A percentile compares a stretch with the other conserved stretches of the same genome.
These are phyloP conservation scores for Metarhizium album DNA, from an alignment of 2,329 filamentous ascomycete species.

Conservation along the genomic window DNA sequence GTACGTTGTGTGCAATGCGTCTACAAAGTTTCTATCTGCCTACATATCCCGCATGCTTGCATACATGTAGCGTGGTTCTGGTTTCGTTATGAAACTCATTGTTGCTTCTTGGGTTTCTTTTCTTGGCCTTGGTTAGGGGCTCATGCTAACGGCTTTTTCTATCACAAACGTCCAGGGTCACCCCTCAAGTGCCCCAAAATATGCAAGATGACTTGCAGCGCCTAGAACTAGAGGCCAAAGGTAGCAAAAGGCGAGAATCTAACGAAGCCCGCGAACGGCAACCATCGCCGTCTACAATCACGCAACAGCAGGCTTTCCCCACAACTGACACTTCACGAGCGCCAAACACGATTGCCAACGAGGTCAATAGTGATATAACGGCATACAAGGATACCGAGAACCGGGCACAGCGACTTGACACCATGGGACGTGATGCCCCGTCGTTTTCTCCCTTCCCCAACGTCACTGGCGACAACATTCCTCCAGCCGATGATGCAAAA, in stretches of 20 bases:
- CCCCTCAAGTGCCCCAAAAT: slow-evolving; percentile 90
- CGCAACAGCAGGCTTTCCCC: slow-evolving; percentile 12
- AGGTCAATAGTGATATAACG: slow-evolving; percentile 25
- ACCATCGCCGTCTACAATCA: slow-evolving; percentile 32
- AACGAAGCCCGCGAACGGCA: slow-evolving; percentile 27
- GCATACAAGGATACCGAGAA: slow-evolving; percentile 28
- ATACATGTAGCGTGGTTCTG: background rate
- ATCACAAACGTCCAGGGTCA: slow-evolving; percentile 51
- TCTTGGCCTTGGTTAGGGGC: slow-evolving; percentile 18
- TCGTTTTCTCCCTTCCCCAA: slow-evolving; percentile 89
- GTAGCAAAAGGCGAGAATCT: slow-evolving; percentile 25
- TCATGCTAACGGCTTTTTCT: slow-evolving; percentile 24
- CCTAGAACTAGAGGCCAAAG: slow-evolving; percentile 70
- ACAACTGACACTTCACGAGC: slow-evolving; percentile 1
- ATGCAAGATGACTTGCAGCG: slow-evolving; percentile 92
- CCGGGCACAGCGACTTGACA: slow-evolving; percentile 26
- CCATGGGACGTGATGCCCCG: slow-evolving; percentile 47
- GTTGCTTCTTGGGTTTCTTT: background rate
- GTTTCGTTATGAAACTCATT: slow-evolving; percentile 16
- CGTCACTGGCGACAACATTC: slow-evolving; percentile 77
- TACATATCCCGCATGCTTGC: background rate
- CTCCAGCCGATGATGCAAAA: slow-evolving; percentile 87
- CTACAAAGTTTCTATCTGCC: background rate
- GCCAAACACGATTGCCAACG: slow-evolving; percentile 17
- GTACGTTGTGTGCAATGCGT: slow-evolving; percentile 26